phyloP scores from a whole-genome alignment of 2,329 filamentous ascomycete species.

The Diaporthe velutina region DNA sequence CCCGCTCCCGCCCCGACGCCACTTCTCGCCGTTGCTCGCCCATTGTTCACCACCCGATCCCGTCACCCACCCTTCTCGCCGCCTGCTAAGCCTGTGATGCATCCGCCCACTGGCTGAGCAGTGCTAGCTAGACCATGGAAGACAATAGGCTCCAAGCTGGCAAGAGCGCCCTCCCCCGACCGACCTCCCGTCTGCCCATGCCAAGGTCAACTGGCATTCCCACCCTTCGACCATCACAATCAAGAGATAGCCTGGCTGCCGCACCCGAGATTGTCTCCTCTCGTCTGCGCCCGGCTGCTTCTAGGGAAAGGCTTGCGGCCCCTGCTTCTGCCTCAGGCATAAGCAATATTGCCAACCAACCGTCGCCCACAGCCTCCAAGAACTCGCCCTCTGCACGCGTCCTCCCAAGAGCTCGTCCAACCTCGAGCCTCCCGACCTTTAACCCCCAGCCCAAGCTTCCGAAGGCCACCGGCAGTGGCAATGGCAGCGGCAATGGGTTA shows the following conservation, averaged over 20 bases:
- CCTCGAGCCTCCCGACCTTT: slow-evolving; percentile 36
- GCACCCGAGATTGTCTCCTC: slow-evolving; percentile 21
- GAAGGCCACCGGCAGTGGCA: neutral
- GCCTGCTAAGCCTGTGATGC: slow-evolving; percentile 12
- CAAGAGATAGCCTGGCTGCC: slow-evolving; percentile 33
- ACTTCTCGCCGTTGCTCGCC: neutral
- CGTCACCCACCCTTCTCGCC: neutral
- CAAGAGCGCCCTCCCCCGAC: slow-evolving; percentile 33
- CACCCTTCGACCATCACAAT: slow-evolving; percentile 30
- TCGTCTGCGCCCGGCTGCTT: slow-evolving; percentile 36
- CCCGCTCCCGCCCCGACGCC: neutral
- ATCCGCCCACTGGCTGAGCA: slow-evolving; percentile 9
- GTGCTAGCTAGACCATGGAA: slow-evolving; percentile 26
- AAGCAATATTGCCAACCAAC: slow-evolving; percentile 21
- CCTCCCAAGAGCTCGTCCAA: slow-evolving; percentile 30
- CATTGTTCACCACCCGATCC: neutral
- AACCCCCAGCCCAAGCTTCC: slow-evolving; percentile 27
- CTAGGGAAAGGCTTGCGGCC: slow-evolving; percentile 31
- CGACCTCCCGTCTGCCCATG: slow-evolving; percentile 36
- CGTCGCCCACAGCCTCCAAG: slow-evolving; percentile 14
- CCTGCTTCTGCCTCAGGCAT: slow-evolving; percentile 1
- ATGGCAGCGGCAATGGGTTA: neutral
- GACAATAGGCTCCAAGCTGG: slow-evolving; percentile 31
- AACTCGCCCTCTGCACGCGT: neutral
- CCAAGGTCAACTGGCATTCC: slow-evolving; percentile 35